phyloP scores from a whole-genome alignment of 1,139 yeast genomes.

The Kodamaea anthophila region DNA sequence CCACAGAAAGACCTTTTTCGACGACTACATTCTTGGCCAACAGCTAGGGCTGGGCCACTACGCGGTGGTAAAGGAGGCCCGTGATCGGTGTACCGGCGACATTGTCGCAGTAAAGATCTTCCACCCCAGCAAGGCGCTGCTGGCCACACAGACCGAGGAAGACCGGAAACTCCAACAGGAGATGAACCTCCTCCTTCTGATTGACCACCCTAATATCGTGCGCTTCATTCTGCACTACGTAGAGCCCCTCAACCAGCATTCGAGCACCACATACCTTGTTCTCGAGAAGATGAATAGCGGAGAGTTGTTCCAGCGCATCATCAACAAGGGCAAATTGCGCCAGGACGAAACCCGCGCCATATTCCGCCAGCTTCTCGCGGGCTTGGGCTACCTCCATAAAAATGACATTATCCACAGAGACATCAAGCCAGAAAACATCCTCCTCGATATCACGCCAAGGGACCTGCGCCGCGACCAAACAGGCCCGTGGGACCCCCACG shows the following conservation, averaged over 20 bases:
- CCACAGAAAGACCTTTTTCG: slow-evolving; percentile 41
- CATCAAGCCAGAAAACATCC: slow-evolving; percentile 84
- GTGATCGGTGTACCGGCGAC: slow-evolving; percentile 50
- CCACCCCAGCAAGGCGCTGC: slow-evolving; percentile 49
- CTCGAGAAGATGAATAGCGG: slow-evolving; percentile 71
- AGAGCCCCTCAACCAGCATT: slow-evolving; percentile 55
- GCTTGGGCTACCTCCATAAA: slow-evolving; percentile 58
- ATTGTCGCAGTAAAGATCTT: slow-evolving; percentile 71
- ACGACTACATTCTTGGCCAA: slow-evolving; percentile 54
- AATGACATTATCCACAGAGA: slow-evolving; percentile 82
- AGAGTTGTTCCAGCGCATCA: slow-evolving; percentile 65
- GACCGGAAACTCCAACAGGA: slow-evolving; percentile 61
- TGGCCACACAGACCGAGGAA: slow-evolving; percentile 12
- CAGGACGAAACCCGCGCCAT: slow-evolving; percentile 59
- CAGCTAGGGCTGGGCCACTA: slow-evolving; percentile 74
- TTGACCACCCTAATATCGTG: slow-evolving; percentile 67
- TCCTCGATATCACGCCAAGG: slow-evolving; percentile 59
- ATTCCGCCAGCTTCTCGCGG: slow-evolving; percentile 56
- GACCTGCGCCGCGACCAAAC: slow-evolving; percentile 46
- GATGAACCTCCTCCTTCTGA: slow-evolving; percentile 56
- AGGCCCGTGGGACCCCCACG: slow-evolving; percentile 67
- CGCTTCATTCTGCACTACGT: slow-evolving; percentile 58
- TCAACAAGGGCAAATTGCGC: slow-evolving; percentile 52
- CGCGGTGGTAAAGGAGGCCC: slow-evolving; percentile 70
- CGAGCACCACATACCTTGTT: slow-evolving; percentile 59